Evolutionary conservation across 78 protist species (phyloP), one percentile per base, ranked within the genome.

Genomic region (Trichosphaerium sp.): DNA sequence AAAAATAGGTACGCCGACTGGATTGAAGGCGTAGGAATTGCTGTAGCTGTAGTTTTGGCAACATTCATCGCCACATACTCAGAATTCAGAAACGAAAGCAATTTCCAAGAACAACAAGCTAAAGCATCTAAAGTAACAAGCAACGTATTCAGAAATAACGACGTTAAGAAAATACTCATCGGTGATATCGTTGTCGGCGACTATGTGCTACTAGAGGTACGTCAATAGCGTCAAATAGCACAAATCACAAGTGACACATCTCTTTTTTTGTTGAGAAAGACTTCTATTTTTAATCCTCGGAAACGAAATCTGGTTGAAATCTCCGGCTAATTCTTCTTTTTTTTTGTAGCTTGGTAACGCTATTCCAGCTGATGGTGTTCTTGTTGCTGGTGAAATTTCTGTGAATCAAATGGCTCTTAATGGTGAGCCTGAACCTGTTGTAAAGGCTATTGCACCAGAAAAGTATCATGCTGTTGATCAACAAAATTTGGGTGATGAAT

Each of bases 111-210:
- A 37, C 78, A 72, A 23, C 85, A 79, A 62, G 85, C 67, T 29
- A 63, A 79, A 35, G 85, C 85, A 23, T 79, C 85, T 4, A 21
- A 79, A 18, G 62, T 69, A 61, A 69, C 67, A 31, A 64, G 69
- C 64, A 62, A 57, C 29, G 85, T 69, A 12, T 79, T 79, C 39
- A 32, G 85, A 37, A 69, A 66, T 18, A 42, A 43, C 34, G 78
- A 69, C 35, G 56, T 69, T 4, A 40, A 65, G 12, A 21, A 51
- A 14, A 77, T 82, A 61, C 65, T 51, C 40, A 76, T 71, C 10
- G 48, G 41, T 47, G 84, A 80, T 55, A 65, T 82, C 18, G 82
- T 81, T 2, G 91, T 86, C 28, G 91, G 91, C 40, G 91, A 86
- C 61, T 58, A 74, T 6, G 47, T 77, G 29, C 11, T n/a, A 10